phyloP scores from a whole-genome alignment of 2,329 filamentous ascomycete genomes.

The Metarhizium robertsii region DNA sequence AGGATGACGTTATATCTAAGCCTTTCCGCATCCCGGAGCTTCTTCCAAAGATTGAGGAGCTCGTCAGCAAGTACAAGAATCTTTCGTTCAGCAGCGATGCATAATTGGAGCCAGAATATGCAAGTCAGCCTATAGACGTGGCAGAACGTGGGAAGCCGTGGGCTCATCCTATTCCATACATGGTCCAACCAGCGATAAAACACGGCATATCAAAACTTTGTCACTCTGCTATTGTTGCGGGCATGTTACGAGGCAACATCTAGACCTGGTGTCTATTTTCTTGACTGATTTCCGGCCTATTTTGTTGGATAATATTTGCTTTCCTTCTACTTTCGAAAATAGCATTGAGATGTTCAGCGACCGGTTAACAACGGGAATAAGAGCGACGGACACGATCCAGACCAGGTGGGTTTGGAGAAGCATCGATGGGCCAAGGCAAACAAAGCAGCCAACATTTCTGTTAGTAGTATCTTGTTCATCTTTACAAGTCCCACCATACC shows the following conservation, averaged over 20 bases:
- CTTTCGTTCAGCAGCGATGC: constrained; percentile 16
- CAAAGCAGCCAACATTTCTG: too few species aligned
- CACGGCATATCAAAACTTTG: neutral
- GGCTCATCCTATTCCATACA: neutral
- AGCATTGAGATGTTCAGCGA: too few species aligned
- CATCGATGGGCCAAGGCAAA: too few species aligned
- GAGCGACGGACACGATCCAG: too few species aligned
- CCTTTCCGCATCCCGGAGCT: constrained; percentile 69
- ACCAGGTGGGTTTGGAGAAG: too few species aligned
- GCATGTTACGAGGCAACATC: neutral
- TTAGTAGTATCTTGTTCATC: too few species aligned
- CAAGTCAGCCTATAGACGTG: neutral
- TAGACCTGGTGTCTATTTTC: too few species aligned
- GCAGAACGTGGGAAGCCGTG: neutral
- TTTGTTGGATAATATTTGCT: too few species aligned
- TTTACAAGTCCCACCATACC: too few species aligned
- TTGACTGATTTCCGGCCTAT: too few species aligned
- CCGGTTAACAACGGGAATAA: too few species aligned
- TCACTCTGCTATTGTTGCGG: neutral
- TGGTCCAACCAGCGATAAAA: neutral
- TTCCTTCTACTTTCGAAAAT: too few species aligned
- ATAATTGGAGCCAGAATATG: neutral
- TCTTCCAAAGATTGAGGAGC: constrained; percentile 55
- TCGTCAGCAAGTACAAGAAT: constrained; percentile 33
- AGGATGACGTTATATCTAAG: constrained; percentile 71